Percentiles rank a stretch among this genome's conserved stretches.
phyloP scores from a whole-genome alignment of 2,329 filamentous ascomycete species.

The Bipolaris zeicola region DNA sequence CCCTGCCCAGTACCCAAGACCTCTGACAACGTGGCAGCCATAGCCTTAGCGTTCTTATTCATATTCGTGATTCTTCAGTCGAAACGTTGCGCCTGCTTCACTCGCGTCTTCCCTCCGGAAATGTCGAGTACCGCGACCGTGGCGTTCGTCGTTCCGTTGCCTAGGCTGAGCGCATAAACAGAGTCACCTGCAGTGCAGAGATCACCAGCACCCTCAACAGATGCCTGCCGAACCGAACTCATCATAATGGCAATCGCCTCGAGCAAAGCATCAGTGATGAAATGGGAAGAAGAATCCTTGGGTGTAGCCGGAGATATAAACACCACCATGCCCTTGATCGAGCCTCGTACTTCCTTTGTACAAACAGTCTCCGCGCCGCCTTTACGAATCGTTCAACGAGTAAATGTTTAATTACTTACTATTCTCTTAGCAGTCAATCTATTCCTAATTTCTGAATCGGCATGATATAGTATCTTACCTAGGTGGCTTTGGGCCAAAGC shows the following conservation, averaged over 20 bases:
- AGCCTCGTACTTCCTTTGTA: slow-evolving; percentile 41
- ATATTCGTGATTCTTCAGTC: slow-evolving; percentile 26
- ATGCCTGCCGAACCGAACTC: slow-evolving; percentile 41
- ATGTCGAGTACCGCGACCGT: slow-evolving; percentile 51
- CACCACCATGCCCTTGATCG: slow-evolving; percentile 61
- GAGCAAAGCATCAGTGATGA: slow-evolving; percentile 64
- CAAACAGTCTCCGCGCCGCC: slow-evolving; percentile 14
- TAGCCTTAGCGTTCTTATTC: slow-evolving; percentile 42
- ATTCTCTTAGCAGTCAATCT: too few species aligned
- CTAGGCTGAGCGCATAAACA: slow-evolving; percentile 63
- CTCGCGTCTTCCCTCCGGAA: slow-evolving; percentile 20
- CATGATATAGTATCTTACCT: too few species aligned
- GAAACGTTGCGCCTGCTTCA: slow-evolving; percentile 49
- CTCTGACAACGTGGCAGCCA: slow-evolving; percentile 37
- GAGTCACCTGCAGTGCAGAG: slow-evolving; percentile 59
- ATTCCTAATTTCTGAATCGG: too few species aligned
- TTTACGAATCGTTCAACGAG: not conserved
- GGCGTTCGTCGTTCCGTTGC: slow-evolving; percentile 52
- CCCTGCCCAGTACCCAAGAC: not conserved
- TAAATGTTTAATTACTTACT: too few species aligned
- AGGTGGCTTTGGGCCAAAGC: too few species aligned
- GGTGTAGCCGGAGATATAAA: slow-evolving; percentile 61
- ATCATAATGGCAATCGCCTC: slow-evolving; percentile 59
- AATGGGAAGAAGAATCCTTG: slow-evolving; percentile 48
- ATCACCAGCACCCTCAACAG: slow-evolving; percentile 58